phyloP scores from a whole-genome alignment of 805 yeast species.

The Nakazawaea siamensis region DNA sequence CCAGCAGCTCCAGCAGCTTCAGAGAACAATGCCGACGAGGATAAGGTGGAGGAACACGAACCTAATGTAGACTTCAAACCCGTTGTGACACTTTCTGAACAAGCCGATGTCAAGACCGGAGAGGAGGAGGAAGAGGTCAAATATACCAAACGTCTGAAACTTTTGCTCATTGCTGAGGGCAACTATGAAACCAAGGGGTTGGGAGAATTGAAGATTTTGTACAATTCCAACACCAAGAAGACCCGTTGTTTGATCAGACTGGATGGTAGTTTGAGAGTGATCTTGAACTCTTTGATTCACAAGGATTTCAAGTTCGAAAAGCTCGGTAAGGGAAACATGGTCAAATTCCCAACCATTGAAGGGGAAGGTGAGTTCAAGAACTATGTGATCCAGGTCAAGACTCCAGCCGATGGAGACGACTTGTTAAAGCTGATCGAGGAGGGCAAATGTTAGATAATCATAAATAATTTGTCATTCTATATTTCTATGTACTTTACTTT shows the following conservation, averaged over 20 bases:
- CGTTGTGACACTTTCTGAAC: slow-evolving; percentile 35
- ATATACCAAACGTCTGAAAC: slow-evolving; percentile 63
- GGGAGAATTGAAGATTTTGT: slow-evolving; percentile 74
- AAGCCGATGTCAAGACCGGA: slow-evolving; percentile 60
- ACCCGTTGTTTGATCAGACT: slow-evolving; percentile 74
- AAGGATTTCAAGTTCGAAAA: slow-evolving; percentile 51
- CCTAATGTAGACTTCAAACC: slow-evolving; percentile 40
- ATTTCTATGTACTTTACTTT: too few species aligned
- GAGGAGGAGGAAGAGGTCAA: slow-evolving; percentile 72
- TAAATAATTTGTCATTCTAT: not conserved
- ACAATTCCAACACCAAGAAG: slow-evolving; percentile 50
- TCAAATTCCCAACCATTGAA: slow-evolving; percentile 58
- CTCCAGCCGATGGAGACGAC: slow-evolving; percentile 56
- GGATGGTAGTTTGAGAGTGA: slow-evolving; percentile 77
- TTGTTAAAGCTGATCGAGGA: slow-evolving; percentile 26
- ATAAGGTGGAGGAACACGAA: slow-evolving; percentile 33
- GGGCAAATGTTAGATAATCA: slow-evolving; percentile 5
- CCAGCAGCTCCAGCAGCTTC: slow-evolving; percentile 1
- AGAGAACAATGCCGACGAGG: slow-evolving; percentile 17
- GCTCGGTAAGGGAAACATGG: slow-evolving; percentile 56
- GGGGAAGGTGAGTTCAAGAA: slow-evolving; percentile 52
- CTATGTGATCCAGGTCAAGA: slow-evolving; percentile 69
- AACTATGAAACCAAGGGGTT: slow-evolving; percentile 60
- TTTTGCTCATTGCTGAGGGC: slow-evolving; percentile 50
- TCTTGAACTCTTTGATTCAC: slow-evolving; percentile 59